Evolutionary conservation across 345 rosid species (phyloP).

Genomic region (Lepidium didymum): DNA sequence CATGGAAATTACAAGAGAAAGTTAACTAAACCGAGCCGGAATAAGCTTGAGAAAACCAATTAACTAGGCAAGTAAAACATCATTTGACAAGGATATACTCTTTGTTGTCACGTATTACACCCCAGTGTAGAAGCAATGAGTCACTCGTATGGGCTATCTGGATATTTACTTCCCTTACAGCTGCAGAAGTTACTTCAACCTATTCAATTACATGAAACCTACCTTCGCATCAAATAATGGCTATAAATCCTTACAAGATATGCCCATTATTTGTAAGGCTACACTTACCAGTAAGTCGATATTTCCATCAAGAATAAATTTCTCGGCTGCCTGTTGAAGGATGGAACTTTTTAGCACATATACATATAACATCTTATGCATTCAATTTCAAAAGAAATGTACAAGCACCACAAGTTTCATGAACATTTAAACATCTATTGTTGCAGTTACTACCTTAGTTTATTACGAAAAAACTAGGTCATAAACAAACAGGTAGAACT

Average conservation of each 20-base stretch:
- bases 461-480: neutral
- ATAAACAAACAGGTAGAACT: neutral
- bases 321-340: conserved; percentile 53
- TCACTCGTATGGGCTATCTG: conserved; percentile 50
- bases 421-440: neutral
- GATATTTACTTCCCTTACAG: conserved; percentile 44
- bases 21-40: neutral
- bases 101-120: conserved; percentile 54
- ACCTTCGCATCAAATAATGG: neutral
- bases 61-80: neutral
- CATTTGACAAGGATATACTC: conserved; percentile 46
- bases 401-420: neutral
- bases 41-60: neutral
- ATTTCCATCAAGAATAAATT: conserved; percentile 73
- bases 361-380: conserved; percentile 8
- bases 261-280: neutral
- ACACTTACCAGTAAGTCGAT: conserved; percentile 67
- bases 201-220: conserved; percentile 30
- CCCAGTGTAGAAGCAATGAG: conserved; percentile 91
- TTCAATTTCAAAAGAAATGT: neutral
- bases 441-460: neutral
- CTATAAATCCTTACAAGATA: conserved; percentile 5
- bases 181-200: conserved; percentile 55
- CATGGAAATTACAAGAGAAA: conserved; percentile 6
- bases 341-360: conserved; percentile 23